phyloP scores from a whole-genome alignment of 208 protist genomes.

The Trypanosoma melophagium region DNA sequence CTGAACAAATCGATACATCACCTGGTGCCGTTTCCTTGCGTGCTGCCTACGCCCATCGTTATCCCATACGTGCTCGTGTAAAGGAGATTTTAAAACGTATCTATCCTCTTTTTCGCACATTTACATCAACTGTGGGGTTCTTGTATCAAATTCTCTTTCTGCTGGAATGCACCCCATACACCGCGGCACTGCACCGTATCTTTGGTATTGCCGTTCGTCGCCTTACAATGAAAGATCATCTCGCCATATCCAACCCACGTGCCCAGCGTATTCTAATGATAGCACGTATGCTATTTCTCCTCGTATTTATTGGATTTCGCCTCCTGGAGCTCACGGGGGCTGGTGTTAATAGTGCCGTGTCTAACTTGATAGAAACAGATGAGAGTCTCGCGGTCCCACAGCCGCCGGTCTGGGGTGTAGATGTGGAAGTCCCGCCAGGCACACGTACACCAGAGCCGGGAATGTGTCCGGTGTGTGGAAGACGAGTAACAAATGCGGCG shows the following conservation, averaged over 20 bases:
- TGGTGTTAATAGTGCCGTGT: neutral
- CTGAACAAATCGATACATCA: conserved; percentile 38
- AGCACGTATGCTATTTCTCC: conserved; percentile 58
- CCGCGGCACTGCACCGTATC: conserved; percentile 47
- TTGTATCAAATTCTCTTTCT: conserved; percentile 62
- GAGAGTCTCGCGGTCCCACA: conserved; percentile 61
- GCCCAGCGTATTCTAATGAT: conserved; percentile 50
- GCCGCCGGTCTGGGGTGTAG: conserved; percentile 60
- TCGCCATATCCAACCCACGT: conserved; percentile 32
- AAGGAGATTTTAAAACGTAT: conserved; percentile 41
- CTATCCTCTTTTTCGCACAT: conserved; percentile 56
- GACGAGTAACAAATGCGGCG: conserved; percentile 59
- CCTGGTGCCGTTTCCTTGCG: conserved; percentile 51
- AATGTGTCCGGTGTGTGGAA: conserved; percentile 64
- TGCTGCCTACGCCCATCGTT: conserved; percentile 36
- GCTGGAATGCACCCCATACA: conserved; percentile 72
- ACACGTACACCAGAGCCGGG: conserved; percentile 38
- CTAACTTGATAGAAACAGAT: conserved; percentile 20
- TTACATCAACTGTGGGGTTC: conserved; percentile 35
- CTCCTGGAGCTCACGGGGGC: conserved; percentile 52
- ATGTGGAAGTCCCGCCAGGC: conserved; percentile 28
- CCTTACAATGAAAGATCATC: conserved; percentile 38
- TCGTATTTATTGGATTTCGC: conserved; percentile 66
- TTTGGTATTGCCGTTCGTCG: conserved; percentile 60
- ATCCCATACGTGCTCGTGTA: conserved; percentile 42